Conservation (phyloP, 2,329 filamentous ascomycete species). For the Aureobasidium sp. region DNA sequence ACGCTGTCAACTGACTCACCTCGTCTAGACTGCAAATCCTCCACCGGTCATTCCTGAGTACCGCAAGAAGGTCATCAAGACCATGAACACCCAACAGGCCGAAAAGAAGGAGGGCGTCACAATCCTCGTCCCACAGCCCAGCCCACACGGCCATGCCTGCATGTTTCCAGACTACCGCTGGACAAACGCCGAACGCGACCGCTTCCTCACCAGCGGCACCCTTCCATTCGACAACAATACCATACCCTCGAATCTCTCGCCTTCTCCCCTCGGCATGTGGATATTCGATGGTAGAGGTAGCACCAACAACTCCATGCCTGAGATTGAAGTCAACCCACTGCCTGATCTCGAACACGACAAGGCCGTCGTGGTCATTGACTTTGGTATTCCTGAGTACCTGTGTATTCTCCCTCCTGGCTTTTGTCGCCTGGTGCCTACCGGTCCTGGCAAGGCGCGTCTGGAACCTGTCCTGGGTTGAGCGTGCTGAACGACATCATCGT, state of each 20-base stretch:
- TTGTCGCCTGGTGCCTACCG: neutral
- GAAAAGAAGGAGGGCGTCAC: neutral
- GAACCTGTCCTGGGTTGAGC: neutral
- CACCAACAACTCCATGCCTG: neutral
- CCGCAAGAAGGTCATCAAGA: neutral
- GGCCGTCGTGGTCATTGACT: slow-evolving; percentile 1
- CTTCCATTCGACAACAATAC: neutral
- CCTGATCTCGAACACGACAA: slow-evolving; percentile 2
- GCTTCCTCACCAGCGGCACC: neutral
- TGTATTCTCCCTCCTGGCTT: neutral
- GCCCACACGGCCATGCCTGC: neutral
- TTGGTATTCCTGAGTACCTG: neutral
- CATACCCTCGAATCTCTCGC: neutral
- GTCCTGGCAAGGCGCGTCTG: neutral
- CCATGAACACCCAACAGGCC: neutral
- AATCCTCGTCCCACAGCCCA: neutral
- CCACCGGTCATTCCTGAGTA: neutral
- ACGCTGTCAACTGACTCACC: neutral
- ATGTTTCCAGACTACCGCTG: neutral
- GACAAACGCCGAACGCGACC: neutral
- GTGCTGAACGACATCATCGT: neutral
- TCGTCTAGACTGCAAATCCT: neutral
- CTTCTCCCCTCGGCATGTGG: neutral
- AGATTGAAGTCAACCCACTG: neutral
- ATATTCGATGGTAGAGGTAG: neutral